Conservation (phyloP, 495 filamentous ascomycete species). For the Neurospora sp. region DNA sequence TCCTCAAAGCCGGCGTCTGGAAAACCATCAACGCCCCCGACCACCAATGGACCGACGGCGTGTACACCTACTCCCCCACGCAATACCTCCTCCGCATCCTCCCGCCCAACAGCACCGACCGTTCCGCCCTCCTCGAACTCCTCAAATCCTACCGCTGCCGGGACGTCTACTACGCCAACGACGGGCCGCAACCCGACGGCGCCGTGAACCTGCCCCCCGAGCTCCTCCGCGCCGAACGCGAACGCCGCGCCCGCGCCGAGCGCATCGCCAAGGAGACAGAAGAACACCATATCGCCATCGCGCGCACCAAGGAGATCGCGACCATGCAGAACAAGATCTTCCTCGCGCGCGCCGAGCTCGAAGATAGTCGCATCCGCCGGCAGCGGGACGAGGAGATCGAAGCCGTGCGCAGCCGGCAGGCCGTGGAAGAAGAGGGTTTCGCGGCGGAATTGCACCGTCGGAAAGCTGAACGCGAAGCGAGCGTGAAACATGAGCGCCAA, state of each 20-base stretch:
- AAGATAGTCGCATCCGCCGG: constrained; percentile 30
- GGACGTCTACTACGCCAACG: constrained; percentile 39
- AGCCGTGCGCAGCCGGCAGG: constrained; percentile 21
- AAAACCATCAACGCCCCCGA: constrained; percentile 33
- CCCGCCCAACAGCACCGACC: constrained; percentile 16
- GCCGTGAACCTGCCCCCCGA: constrained; percentile 33
- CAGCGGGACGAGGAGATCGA: constrained; percentile 26
- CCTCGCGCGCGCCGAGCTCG: constrained; percentile 31
- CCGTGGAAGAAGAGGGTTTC: constrained; percentile 17
- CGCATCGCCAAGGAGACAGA: constrained; percentile 27
- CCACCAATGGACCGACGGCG: constrained; percentile 33
- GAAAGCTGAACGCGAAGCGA: constrained; percentile 18
- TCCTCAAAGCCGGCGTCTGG: constrained; percentile 38
- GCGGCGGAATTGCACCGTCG: constrained; percentile 13
- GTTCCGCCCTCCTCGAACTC: constrained; percentile 27
- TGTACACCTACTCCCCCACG: constrained; percentile 34
- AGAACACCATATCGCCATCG: constrained; percentile 27
- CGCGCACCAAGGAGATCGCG: constrained; percentile 32
- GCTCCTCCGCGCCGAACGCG: constrained; percentile 33
- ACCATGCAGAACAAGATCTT: constrained; percentile 33
- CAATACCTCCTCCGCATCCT: constrained; percentile 33
- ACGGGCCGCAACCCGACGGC: constrained; percentile 34
- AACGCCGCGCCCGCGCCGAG: constrained; percentile 28
- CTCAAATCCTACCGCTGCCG: constrained; percentile 31
- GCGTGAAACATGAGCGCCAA: constrained; percentile 26